Percentiles rank a stretch among this genome's conserved stretches.
These are phyloP conservation scores for Periglandula ipomoeae DNA, from an alignment of 2,329 filamentous ascomycete species.

Conservation along the genomic window DNA sequence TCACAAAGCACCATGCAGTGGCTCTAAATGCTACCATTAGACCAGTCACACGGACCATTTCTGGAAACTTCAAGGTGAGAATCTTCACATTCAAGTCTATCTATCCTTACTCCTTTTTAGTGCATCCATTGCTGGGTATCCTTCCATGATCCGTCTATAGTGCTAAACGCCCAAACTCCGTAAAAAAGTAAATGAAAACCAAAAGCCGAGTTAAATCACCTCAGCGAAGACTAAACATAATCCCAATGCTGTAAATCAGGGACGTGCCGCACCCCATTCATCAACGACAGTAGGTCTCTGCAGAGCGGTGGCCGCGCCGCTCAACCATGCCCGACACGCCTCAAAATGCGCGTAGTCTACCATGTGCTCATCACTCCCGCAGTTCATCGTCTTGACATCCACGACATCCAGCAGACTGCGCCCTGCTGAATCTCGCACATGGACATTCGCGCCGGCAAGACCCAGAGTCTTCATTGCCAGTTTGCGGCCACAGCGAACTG, in stretches of 20 bases:
- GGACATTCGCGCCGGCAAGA: constrained; percentile 36
- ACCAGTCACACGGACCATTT: no score
- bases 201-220: neutral
- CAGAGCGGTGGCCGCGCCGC: constrained; percentile 25
- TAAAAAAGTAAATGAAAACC: no score
- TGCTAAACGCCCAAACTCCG: neutral
- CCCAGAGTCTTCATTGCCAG: constrained; percentile 39
- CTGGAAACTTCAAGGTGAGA: no score
- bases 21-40: no score
- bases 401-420: constrained; percentile 36
- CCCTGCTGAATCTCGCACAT: constrained; percentile 34
- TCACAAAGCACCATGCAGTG: no score
- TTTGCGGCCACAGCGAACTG: constrained; percentile 43
- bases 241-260: neutral
- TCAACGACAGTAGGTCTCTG: constrained; percentile 30
- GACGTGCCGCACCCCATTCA: constrained; percentile 28
- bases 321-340: constrained; percentile 37
- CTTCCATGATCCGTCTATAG: neutral
- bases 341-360: constrained; percentile 33
- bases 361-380: constrained; percentile 17
- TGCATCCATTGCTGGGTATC: neutral
- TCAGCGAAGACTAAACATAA: neutral
- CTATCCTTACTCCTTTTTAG: neutral
- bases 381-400: constrained; percentile 28
- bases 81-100: neutral